phyloP scores from a whole-genome alignment of 2,329 filamentous ascomycete species.

The Xylaria sp. region DNA sequence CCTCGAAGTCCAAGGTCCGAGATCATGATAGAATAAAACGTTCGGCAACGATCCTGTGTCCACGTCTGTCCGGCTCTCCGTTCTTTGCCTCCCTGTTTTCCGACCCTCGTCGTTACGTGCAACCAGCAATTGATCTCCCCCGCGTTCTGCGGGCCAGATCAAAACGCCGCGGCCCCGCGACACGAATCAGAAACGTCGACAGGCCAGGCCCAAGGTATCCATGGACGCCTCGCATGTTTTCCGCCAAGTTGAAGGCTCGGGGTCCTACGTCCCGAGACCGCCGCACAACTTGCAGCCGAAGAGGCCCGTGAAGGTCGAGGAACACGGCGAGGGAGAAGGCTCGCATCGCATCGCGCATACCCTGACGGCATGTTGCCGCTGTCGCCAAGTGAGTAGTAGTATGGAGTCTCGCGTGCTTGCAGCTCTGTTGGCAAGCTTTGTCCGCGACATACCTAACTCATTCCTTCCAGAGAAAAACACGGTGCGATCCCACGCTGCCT shows the following conservation, averaged over 20 bases:
- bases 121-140: conserved; percentile 26
- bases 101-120: conserved; percentile 27
- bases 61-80: conserved; percentile 9
- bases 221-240: conserved; percentile 66
- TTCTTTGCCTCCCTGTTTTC: conserved; percentile 17
- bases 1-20: conserved; percentile 7
- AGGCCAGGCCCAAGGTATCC: conserved; percentile 19
- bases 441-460: conserved; percentile 4
- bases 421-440: conserved; percentile 6
- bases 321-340: conserved; percentile 53
- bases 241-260: conserved; percentile 55
- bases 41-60: conserved; percentile 10
- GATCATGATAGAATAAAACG: conserved; percentile 22
- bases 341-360: conserved; percentile 74
- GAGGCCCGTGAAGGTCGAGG: conserved; percentile 42
- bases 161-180: conserved; percentile 18
- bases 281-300: conserved; percentile 36
- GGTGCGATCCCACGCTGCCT: conserved; percentile 91
- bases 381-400: conserved; percentile 68
- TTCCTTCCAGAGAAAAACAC: conserved; percentile 78
- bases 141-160: conserved; percentile 23
- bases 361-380: conserved; percentile 78
- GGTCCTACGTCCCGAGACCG: conserved; percentile 46
- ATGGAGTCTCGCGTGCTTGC: conserved; percentile 6
- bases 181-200: conserved; percentile 12